These are phyloP conservation scores for Torulaspora globosa DNA, from an alignment of 1,139 yeast species.

Conservation along the genomic window DNA sequence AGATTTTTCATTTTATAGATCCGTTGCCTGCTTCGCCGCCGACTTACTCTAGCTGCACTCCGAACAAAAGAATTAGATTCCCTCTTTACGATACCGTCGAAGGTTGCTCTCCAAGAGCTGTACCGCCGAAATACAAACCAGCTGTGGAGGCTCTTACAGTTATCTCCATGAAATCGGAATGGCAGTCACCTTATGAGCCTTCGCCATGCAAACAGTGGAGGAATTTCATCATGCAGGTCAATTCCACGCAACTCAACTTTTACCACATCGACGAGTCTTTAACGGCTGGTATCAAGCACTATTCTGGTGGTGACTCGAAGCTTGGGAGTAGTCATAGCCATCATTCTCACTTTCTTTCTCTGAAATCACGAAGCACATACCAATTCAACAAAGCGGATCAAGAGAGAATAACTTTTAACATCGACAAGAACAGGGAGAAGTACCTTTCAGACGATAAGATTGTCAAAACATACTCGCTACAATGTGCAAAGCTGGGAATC, in stretches of 20 bases:
- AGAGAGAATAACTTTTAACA: conserved; percentile 31
- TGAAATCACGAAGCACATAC: conserved; percentile 21
- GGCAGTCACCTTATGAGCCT: conserved; percentile 63
- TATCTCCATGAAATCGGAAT: conserved; percentile 56
- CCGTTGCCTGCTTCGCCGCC: conserved; percentile 53
- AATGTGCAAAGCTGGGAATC: conserved; percentile 63
- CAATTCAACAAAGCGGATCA: conserved; percentile 33
- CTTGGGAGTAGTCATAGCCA: conserved; percentile 9
- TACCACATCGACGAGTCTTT: conserved; percentile 41
- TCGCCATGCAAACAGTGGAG: conserved; percentile 63
- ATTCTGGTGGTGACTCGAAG: conserved; percentile 29
- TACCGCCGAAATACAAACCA: conserved; percentile 54
- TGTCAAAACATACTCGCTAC: conserved; percentile 59
- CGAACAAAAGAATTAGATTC: conserved; percentile 39
- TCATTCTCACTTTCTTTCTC: conserved; percentile 17
- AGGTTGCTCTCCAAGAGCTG: conserved; percentile 31
- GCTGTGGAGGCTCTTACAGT: conserved; percentile 54
- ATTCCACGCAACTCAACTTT: conserved; percentile 69
- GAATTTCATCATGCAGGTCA: conserved; percentile 57
- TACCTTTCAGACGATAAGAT: conserved; percentile 39
- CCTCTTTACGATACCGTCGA: conserved; percentile 44
- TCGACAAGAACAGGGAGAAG: conserved; percentile 30
- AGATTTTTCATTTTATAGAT: conserved; percentile 44
- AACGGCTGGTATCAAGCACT: conserved; percentile 24
- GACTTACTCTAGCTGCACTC: conserved; percentile 39